Conservation (phyloP, 129 eudicot genomes). For the Smallanthus sonchifolius region DNA sequence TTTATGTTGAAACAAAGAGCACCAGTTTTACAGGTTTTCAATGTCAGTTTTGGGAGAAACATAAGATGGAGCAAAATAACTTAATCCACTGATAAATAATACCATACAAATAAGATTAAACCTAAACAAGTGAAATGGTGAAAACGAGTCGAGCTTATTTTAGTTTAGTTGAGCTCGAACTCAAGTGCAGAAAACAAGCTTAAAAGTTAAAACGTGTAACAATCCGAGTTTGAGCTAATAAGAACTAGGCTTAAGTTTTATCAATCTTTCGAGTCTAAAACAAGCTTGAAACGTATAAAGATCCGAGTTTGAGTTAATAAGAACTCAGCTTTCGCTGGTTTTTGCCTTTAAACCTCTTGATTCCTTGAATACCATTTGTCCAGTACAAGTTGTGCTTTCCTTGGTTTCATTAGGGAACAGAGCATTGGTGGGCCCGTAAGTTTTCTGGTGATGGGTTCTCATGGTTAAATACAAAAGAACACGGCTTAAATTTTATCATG, state of each 20-base stretch:
- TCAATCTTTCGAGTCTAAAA: not conserved
- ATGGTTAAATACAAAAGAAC: too few species aligned
- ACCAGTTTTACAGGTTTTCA: not conserved
- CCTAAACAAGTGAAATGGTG: not conserved
- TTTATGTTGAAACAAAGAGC: not conserved
- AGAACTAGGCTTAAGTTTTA: not conserved
- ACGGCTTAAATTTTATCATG: too few species aligned
- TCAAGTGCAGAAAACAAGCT: not conserved
- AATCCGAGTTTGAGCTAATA: not conserved
- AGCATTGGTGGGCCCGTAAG: too few species aligned
- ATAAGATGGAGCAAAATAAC: not conserved
- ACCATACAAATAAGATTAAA: not conserved
- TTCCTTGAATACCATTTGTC: too few species aligned
- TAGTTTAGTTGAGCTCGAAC: too few species aligned
- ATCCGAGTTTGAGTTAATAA: too few species aligned
- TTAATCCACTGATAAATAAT: not conserved
- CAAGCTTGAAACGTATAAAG: too few species aligned
- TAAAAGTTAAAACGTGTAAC: not conserved
- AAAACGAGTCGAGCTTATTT: not conserved
- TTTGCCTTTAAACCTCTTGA: too few species aligned
- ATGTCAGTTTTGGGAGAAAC: not conserved
- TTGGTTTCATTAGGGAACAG: not conserved
- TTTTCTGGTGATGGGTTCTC: too few species aligned
- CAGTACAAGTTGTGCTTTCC: too few species aligned
- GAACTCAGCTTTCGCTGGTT: too few species aligned